Conservation (phyloP, 129 eudicot genomes). For the Artemisia tridentata region DNA sequence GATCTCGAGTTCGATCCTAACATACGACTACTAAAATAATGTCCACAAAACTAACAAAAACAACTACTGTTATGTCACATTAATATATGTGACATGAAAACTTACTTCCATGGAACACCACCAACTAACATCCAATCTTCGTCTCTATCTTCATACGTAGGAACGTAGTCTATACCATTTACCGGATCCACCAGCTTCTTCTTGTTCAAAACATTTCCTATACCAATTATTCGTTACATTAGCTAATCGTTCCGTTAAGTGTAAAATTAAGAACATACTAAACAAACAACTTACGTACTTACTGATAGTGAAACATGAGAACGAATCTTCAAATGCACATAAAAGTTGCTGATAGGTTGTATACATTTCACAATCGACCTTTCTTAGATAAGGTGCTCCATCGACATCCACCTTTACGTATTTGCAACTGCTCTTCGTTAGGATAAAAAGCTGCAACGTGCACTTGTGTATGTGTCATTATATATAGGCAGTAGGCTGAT, state of each 20-base stretch:
- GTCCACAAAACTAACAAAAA: too few relatives aligned
- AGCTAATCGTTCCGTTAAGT: neutral
- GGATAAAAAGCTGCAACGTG: too few relatives aligned
- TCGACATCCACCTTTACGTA: conserved; percentile 90
- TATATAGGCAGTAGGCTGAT: too few relatives aligned
- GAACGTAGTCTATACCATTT: conserved; percentile 68
- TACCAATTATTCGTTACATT: neutral
- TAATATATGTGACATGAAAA: neutral
- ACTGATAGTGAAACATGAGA: conserved; percentile 57
- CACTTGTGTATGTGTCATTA: too few relatives aligned
- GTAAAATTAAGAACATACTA: neutral
- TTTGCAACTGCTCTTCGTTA: conserved; percentile 43
- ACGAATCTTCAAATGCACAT: conserved; percentile 54
- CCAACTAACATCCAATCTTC: conserved; percentile 94
- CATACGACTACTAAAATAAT: too few relatives aligned
- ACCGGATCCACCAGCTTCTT: conserved; percentile 60
- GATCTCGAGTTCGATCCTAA: too few relatives aligned
- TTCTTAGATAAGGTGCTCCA: conserved; percentile 87
- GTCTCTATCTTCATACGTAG: conserved; percentile 89
- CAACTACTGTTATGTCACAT: neutral
- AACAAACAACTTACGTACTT: neutral
- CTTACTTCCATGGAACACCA: conserved; percentile 95
- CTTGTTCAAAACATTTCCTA: conserved; percentile 41
- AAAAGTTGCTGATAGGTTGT: conserved; percentile 55
- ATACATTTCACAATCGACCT: conserved; percentile 63